Evolutionary conservation across 257 asterid genomes (phyloP), one percentile per base, ranked within the genome.

Genomic region (Jacaranda copaia): DNA sequence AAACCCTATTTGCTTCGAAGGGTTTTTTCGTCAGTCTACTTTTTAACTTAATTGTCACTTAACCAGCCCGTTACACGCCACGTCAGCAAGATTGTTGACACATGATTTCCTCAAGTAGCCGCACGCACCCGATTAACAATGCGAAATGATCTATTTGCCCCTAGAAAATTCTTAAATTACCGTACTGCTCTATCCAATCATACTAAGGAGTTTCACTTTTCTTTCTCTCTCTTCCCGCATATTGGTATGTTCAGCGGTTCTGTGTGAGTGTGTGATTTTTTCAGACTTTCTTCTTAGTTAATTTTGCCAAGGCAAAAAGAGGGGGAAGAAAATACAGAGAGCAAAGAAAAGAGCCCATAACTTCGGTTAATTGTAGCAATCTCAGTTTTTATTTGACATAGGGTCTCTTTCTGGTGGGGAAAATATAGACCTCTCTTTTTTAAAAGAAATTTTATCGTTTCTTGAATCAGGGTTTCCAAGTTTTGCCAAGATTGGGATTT

Each of bases 61-160:
- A 3, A 5, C 25, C 9, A 52, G 12, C 49, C 53, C 62, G 6
- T 15, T 38, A 16, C 39, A 5, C 63, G 70, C 68, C 85, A 82
- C 80, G 78, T 82, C 80, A 82, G 83, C 81, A 36, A 15, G 52
- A 62, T 69, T 25, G 74, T 53, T 49, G 75, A 72, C 82, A 64
- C 72, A 66, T 58, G 85, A 77, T 68, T 68, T 19, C 39, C 6
- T 40, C 25, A 15, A 72, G 84, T 76, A 66, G 57, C 73, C 79
- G 76, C 72, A 14, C 72, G 79, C 66, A 59, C 12, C 19, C 46
- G 49, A n/a, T 72, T 9, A 59, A n/a, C 9, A 13, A 8, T 1
- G 6, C 0, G 2, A 11, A 83, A 80, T 77, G 77, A 83, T 82
- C 0, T 2, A 12, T 67, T 42, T 76, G 32, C 78, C 84, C 87